Evolutionary conservation across 192 early-diverging fungal species (phyloP).

Genomic region (Umbelopsis ramanniana): DNA sequence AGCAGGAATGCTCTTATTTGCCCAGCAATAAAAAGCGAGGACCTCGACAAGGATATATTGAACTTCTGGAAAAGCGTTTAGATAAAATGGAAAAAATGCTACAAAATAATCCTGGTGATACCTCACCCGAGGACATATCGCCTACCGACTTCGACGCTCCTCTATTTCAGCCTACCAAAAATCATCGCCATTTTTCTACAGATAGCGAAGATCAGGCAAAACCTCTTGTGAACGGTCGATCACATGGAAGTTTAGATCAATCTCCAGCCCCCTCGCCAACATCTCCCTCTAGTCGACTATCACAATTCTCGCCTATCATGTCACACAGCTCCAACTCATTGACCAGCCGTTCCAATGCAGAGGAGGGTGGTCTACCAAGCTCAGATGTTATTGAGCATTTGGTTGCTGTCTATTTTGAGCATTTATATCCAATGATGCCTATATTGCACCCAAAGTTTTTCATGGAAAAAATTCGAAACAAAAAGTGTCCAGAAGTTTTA

Average conservation of each 20-base stretch:
- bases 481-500: slow-evolving; percentile 50
- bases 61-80: slow-evolving; percentile 73
- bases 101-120: slow-evolving; percentile 24
- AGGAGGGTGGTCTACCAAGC: slow-evolving; percentile 35
- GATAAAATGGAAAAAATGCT: slow-evolving; percentile 80
- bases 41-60: slow-evolving; percentile 82
- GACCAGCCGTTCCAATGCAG: neutral
- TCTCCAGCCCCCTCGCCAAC: neutral
- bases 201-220: slow-evolving; percentile 23
- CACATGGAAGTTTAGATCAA: slow-evolving; percentile 6
- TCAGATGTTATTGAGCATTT: slow-evolving; percentile 56
- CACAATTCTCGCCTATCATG: slow-evolving; percentile 5
- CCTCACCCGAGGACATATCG: neutral
- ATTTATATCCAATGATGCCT: slow-evolving; percentile 46
- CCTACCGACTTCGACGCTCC: neutral
- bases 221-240: neutral
- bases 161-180: slow-evolving; percentile 16
- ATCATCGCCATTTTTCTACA: slow-evolving; percentile 26
- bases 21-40: slow-evolving; percentile 89
- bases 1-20: slow-evolving; percentile 75
- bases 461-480: slow-evolving; percentile 44
- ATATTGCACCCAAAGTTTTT: slow-evolving; percentile 56
- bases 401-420: slow-evolving; percentile 49
- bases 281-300: neutral
- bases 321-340: slow-evolving; percentile 13